phyloP scores from a whole-genome alignment of 192 early-diverging fungal genomes.

The Rhizoclosmatium globosum region DNA sequence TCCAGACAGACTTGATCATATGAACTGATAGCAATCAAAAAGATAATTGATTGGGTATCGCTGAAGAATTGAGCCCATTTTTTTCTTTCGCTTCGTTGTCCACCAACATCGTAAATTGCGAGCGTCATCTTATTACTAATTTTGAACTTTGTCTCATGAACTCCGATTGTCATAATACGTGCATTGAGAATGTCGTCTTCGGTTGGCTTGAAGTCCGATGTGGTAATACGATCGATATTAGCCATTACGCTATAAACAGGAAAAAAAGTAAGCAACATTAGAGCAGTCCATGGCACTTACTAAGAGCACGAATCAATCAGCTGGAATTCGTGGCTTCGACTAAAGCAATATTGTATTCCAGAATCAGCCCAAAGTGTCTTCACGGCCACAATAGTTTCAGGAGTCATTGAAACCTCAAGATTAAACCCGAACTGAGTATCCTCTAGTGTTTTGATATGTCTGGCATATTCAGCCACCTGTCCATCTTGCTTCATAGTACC shows the following conservation, averaged over 20 bases:
- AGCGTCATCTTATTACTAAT: background rate
- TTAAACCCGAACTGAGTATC: conserved; percentile 17
- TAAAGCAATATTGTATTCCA: conserved; percentile 47
- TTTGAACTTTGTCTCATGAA: background rate
- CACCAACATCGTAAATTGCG: conserved; percentile 65
- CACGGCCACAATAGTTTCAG: conserved; percentile 2
- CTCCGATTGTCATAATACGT: conserved; percentile 8
- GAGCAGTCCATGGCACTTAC: conserved; percentile 25
- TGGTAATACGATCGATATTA: conserved; percentile 55
- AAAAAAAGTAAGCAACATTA: background rate
- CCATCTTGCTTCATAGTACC: background rate
- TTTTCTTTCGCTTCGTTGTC: conserved; percentile 60
- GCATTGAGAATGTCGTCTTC: conserved; percentile 74
- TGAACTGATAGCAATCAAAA: conserved; percentile 62
- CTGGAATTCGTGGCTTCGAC: conserved; percentile 46
- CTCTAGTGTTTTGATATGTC: conserved; percentile 42
- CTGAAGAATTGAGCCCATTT: conserved; percentile 70
- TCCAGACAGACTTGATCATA: conserved; percentile 64
- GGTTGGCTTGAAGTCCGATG: conserved; percentile 61
- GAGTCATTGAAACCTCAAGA: background rate
- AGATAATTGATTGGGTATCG: conserved; percentile 67
- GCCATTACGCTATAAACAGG: conserved; percentile 30
- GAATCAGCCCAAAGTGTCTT: conserved; percentile 45
- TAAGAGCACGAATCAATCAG: conserved; percentile 53
- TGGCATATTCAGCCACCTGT: conserved; percentile 31